These are phyloP conservation scores for Colletotrichum gloeosporioides DNA, from an alignment of 2,329 filamentous ascomycete genomes.

Conservation along the genomic window DNA sequence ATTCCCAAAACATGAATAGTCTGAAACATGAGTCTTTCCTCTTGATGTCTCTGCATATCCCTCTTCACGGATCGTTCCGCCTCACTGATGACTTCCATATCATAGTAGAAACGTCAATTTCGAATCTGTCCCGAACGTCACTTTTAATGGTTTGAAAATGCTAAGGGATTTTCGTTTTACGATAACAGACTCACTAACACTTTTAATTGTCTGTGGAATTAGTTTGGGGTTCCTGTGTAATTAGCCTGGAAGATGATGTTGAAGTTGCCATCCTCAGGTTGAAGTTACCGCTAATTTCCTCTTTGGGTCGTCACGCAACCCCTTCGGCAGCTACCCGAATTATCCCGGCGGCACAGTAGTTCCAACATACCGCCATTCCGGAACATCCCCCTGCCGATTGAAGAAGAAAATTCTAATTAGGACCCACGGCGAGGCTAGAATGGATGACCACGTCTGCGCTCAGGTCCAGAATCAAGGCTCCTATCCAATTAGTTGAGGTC, in stretches of 20 bases:
- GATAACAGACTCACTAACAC: not conserved
- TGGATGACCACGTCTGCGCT: not conserved
- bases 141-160: not conserved
- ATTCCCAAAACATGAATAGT: not conserved
- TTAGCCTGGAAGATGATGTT: not conserved
- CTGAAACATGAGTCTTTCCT: not conserved
- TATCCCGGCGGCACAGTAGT: not conserved
- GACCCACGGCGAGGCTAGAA: not conserved
- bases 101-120: not conserved
- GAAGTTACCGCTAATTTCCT: not conserved
- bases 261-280: not conserved
- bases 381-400: not conserved
- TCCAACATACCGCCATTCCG: not conserved
- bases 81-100: not conserved
- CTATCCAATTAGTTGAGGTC: not conserved
- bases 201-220: not conserved
- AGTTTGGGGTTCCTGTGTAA: fast-evolving
- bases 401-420: not conserved
- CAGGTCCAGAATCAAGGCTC: not conserved
- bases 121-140: not conserved
- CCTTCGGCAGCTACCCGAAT: not conserved
- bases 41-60: fast-evolving
- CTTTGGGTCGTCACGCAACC: not conserved
- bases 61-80: not conserved
- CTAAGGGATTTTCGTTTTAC: not conserved